Percentiles rank a stretch among this genome's conserved stretches.
These are phyloP conservation scores for Corylus heterophylla DNA, from an alignment of 306 rosid species.

Conservation along the genomic window DNA sequence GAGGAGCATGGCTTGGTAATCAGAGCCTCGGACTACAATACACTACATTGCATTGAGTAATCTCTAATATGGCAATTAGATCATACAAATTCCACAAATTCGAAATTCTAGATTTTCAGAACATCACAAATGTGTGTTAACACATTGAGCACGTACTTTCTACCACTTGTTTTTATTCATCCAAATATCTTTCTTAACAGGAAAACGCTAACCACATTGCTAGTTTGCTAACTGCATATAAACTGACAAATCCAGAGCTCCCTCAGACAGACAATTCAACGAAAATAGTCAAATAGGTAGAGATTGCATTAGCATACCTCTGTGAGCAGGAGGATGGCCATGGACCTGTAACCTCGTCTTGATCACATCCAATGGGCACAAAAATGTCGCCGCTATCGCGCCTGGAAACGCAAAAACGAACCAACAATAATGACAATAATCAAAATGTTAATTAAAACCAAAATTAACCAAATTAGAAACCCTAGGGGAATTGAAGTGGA, in stretches of 20 bases:
- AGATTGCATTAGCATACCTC: conserved; percentile 49
- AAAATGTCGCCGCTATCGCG: conserved; percentile 89
- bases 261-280: neutral
- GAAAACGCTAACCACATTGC: neutral
- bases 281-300: neutral
- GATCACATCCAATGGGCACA: conserved; percentile 97
- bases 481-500: conserved; percentile 28
- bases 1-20: neutral
- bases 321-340: conserved; percentile 74
- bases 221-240: neutral
- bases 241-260: neutral
- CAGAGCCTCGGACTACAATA: neutral
- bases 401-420: conserved; percentile 50
- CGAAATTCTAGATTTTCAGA: neutral
- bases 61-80: neutral
- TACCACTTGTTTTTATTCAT: neutral
- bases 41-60: neutral
- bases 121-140: neutral
- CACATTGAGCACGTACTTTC: neutral
- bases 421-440: conserved; percentile 3
- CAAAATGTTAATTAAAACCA: neutral
- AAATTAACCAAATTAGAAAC: conserved; percentile 17
- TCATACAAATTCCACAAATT: neutral
- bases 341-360: conserved; percentile 96
- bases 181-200: neutral